phyloP scores from a whole-genome alignment of 805 yeast genomes.

The Metschnikowia kunwiensis region DNA sequence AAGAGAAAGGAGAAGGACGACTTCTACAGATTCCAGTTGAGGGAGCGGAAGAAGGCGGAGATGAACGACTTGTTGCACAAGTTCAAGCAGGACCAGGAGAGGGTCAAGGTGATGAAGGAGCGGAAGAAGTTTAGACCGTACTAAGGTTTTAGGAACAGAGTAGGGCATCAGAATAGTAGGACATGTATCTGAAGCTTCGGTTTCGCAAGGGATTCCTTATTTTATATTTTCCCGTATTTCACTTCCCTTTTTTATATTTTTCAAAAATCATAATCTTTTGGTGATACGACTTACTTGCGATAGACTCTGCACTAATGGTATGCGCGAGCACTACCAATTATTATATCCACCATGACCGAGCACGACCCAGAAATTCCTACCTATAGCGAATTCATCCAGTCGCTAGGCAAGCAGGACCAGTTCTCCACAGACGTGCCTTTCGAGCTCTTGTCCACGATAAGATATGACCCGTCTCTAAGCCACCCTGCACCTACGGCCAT shows the following conservation, averaged over 20 bases:
- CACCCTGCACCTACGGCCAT: conserved; percentile 25
- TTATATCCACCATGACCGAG: no score
- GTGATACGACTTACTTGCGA: background rate
- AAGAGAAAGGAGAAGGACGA: conserved; percentile 80
- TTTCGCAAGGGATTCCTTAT: no score
- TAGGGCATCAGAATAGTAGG: no score
- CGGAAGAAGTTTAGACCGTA: conserved; percentile 85
- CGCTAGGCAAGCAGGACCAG: conserved; percentile 5
- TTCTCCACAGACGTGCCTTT: conserved; percentile 22
- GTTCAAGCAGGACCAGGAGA: conserved; percentile 88
- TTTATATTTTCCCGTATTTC: no score
- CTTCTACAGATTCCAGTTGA: conserved; percentile 92
- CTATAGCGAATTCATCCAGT: conserved; percentile 6
- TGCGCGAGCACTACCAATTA: no score
- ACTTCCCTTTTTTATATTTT: no score
- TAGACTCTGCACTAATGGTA: no score
- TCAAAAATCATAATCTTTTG: background rate
- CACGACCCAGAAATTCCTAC: conserved; percentile 1
- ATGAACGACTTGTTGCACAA: conserved; percentile 81
- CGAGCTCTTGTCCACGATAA: conserved; percentile 63
- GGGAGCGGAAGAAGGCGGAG: conserved; percentile 89
- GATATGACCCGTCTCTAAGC: conserved; percentile 66
- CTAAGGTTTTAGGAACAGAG: conserved; percentile 32
- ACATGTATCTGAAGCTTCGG: no score
- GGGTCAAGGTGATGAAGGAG: conserved; percentile 73